Base-by-base conservation (phyloP, 331 rosid genomes). In the Rosa hybrid region DNA sequence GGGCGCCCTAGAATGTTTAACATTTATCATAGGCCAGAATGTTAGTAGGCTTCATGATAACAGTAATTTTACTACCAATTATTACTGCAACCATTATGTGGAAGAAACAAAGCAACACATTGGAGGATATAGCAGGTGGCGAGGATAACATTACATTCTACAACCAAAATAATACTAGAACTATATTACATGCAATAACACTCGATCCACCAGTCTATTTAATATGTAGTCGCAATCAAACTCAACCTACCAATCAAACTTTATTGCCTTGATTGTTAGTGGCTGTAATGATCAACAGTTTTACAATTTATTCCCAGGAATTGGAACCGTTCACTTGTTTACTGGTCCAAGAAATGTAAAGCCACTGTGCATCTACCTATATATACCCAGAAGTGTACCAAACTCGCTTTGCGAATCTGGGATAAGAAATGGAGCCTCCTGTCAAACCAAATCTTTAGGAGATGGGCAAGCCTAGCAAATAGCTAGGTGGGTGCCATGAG, bases 1-100 rank as follows among this genome's bases (percentile, higher is more conserved):
- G 98, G 97, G 46, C 97, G 92, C 71, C 98, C 98, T 94, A 69
- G 42, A 70, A 68, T 71, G 34, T 71, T 75, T 30, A 34, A 65
- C 6, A 73, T 77, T 74, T 71, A 71, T 56, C 68, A 68, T 45
- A 63, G 62, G 53, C 23, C 53, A 73, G 73, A 77, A 77, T 27
- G 64, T 72, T 59, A 45, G 27, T 41, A 18, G 42, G 68, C 68
- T n/a, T 63, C 75, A 77, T 65, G 34, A 82, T 20, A 5, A 21
- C 74, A 49, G 14, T 23, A 81, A 18, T 3, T 12, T 23, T 38
- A 39, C 27, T 45, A 54, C 42, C 25, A 50, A 54, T 42, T 45
- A 12, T 8, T 9, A 44, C 17, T 64, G 56, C 68, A 51, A 75
- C 7, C 34, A 49, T 50, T 30, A 50, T 18, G 20, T 45, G 4